A percentile compares a stretch with the other conserved stretches of the same genome.
Conservation (phyloP, 2,329 filamentous ascomycete species). For the Macrophomina pseudophaseolina region DNA sequence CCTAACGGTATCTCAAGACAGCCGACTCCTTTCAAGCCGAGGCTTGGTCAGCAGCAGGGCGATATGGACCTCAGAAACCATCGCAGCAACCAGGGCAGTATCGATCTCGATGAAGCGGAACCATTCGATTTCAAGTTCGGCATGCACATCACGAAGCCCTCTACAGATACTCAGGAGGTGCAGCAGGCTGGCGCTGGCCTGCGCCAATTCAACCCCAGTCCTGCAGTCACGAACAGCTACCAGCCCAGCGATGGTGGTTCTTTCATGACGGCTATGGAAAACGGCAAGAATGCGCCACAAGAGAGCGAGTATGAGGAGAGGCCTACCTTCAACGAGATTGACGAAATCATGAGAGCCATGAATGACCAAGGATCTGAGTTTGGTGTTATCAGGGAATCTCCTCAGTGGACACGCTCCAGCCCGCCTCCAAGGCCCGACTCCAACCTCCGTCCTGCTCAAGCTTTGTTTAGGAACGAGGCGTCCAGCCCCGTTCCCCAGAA, state of each 20-base stretch:
- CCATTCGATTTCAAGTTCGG: constrained; percentile 64
- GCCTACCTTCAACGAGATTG: constrained; percentile 79
- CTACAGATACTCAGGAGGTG: constrained; percentile 31
- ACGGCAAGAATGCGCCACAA: constrained; percentile 38
- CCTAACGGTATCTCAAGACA: constrained; percentile 13
- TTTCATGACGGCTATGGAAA: constrained; percentile 44
- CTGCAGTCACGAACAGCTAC: constrained; percentile 42
- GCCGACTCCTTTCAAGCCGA: constrained; percentile 29
- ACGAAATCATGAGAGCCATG: constrained; percentile 88
- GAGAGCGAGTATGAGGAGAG: constrained; percentile 46
- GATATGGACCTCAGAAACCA: constrained; percentile 8
- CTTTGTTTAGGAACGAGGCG: constrained; percentile 67
- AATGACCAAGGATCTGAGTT: constrained; percentile 74
- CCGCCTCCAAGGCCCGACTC: constrained; percentile 34
- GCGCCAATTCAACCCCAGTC: constrained; percentile 40
- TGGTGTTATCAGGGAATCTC: constrained; percentile 67
- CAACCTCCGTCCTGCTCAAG: constrained; percentile 47
- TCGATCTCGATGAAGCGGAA: constrained; percentile 21
- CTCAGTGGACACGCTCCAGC: constrained; percentile 18
- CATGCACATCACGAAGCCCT: constrained; percentile 46
- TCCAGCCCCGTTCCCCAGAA: constrained; percentile 74
- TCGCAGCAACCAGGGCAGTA: constrained; percentile 16
- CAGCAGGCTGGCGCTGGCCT: constrained; percentile 21
- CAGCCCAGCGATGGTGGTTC: constrained; percentile 47
- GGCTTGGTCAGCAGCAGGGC: constrained; percentile 34